A percentile compares a stretch with the other conserved stretches of the same genome.
These are phyloP conservation scores for Nitzschia inconspicua DNA, from an alignment of 108 stramenopile genomes.

Conservation along the genomic window DNA sequence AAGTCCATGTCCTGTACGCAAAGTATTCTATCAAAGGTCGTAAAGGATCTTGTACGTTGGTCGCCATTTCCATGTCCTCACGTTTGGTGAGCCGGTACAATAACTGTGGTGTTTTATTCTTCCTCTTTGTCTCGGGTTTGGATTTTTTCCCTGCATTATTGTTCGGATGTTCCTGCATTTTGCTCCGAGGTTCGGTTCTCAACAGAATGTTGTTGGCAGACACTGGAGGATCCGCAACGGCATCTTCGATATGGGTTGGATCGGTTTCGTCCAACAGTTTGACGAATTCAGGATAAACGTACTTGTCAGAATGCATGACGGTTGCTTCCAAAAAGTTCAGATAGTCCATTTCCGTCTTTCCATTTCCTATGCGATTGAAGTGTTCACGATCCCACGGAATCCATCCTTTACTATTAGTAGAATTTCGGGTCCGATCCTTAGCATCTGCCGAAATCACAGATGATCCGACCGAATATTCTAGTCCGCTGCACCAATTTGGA, in stretches of 20 bases:
- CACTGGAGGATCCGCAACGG: not conserved
- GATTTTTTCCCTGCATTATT: not conserved
- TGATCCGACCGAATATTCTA: not conserved
- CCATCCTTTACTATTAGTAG: constrained; percentile 1
- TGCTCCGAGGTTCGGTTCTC: not conserved
- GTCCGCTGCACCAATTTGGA: constrained; percentile 30
- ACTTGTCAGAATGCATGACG: constrained; percentile 12
- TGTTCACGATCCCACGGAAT: constrained; percentile 47
- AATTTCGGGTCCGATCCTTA: too few species aligned
- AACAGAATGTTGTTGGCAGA: not conserved
- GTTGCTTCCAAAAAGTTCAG: constrained; percentile 44
- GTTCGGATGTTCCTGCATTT: not conserved
- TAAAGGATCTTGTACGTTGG: constrained; percentile 4
- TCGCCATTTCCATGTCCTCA: not conserved
- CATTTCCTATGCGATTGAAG: constrained; percentile 38
- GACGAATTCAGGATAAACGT: constrained; percentile 10
- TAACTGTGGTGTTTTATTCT: not conserved
- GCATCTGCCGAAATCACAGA: too few species aligned
- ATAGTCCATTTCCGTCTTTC: constrained; percentile 26
- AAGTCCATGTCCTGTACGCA: constrained; percentile 7
- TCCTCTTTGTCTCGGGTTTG: not conserved
- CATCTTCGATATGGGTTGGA: not conserved
- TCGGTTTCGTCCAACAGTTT: not conserved
- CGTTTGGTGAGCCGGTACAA: not conserved
- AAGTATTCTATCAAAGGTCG: constrained; percentile 29